Base-by-base conservation (phyloP, 768 basidiomycete genomes). In the Pleurotus tuoliensis region DNA sequence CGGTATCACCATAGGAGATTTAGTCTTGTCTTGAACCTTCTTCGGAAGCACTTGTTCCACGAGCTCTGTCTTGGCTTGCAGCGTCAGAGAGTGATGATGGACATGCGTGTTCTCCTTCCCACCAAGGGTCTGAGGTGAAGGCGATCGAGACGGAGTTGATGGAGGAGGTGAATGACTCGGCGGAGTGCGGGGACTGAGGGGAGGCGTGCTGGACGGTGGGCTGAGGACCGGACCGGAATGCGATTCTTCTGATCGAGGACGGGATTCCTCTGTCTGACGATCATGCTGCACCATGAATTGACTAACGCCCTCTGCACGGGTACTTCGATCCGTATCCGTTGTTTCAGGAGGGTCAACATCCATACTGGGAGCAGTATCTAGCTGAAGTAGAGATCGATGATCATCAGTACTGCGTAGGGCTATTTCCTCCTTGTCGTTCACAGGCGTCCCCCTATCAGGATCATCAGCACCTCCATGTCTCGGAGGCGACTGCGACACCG, bases 51-150 rank as follows among this genome's bases (percentile, higher is more conserved):
- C 11, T 2, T 58, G 62, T 7, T 66, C 65, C 13, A 64, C 22
- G 7, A 64, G 39, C 53, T 66, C 65, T 0, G 34, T 37, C 43
- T 66, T 64, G 22, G 65, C 62, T 40, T 62, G 57, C 8, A 61
- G 48, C 15, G 60, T 63, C 1, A 56, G 5, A 9, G 52, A 39
- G 4, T 60, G 30, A n/a, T 49, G 59, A 30, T 30, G 39, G 39
- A 55, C 38, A 25, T 30, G 27, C 7, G 30, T 16, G 7, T 52
- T 52, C 38, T 52, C 51, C 38, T 52, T 52, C 38, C 27, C 51
- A 2, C 51, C 22, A 4, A 39, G 38, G 20, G 18, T 20, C 38
- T 16, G 51, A n/a, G 51, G 51, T 5, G 56, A 22, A 9, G 43
- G 50, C 34, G 59, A 47, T 6, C 41, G 40, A 25, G 47, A 55